Conservation (phyloP, 2,329 filamentous ascomycete genomes). For the Chaetomium sp. region DNA sequence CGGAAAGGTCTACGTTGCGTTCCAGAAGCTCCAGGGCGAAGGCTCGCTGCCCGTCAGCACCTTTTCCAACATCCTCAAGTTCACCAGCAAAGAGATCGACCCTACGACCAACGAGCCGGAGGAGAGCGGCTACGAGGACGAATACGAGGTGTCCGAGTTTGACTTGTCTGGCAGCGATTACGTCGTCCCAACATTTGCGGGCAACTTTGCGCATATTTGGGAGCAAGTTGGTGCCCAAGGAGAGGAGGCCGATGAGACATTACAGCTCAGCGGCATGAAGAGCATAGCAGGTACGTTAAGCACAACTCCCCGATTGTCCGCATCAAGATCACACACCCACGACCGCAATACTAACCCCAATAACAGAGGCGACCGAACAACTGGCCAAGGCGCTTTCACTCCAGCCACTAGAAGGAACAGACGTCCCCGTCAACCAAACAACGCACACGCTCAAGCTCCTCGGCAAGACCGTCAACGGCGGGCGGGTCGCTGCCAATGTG, state of each 20-base stretch:
- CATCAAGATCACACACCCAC: neutral
- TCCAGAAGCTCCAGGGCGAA: conserved; percentile 75
- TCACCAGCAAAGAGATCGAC: conserved; percentile 97
- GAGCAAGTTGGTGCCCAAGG: conserved; percentile 84
- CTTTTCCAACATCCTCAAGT: conserved; percentile 91
- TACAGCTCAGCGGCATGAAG: conserved; percentile 82
- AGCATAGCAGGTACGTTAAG: conserved; percentile 73
- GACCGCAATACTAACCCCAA: neutral
- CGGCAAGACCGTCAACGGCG: conserved; percentile 88
- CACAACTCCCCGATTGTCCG: neutral
- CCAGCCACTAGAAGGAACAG: conserved; percentile 89
- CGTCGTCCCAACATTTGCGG: conserved; percentile 84
- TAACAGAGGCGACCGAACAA: conserved; percentile 81
- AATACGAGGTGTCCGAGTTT: conserved; percentile 93
- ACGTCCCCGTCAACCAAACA: conserved; percentile 78
- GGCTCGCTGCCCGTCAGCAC: conserved; percentile 68
- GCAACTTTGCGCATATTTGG: conserved; percentile 94
- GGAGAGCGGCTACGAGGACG: conserved; percentile 88
- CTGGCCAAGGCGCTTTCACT: conserved; percentile 79
- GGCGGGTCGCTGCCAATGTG: conserved; percentile 78
- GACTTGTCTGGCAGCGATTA: conserved; percentile 90
- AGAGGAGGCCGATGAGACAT: conserved; percentile 84
- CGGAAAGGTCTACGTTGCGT: conserved; percentile 90
- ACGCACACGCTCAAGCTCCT: conserved; percentile 94
- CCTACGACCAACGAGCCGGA: conserved; percentile 90